Conservation (phyloP, 106 monocot genomes). For the Phalaenopsis aphrodite region DNA sequence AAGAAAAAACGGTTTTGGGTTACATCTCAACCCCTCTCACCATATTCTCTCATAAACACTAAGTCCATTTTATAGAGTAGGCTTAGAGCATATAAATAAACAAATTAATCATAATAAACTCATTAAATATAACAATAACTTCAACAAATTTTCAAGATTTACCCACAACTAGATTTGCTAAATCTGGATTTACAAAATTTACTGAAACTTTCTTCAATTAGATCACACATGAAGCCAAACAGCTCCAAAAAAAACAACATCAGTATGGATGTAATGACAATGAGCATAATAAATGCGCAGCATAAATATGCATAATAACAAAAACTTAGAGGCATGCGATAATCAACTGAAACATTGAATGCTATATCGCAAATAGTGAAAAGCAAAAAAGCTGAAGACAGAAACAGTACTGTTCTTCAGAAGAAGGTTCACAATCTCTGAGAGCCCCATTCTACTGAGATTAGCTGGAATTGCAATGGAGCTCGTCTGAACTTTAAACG, state of each 20-base stretch:
- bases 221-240: no score
- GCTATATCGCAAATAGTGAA: not conserved
- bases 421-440: conserved; percentile 80
- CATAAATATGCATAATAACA: not conserved
- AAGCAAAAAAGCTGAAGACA: not conserved
- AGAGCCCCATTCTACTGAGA: conserved; percentile 85
- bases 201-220: not conserved
- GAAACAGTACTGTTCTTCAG: conserved; percentile 35
- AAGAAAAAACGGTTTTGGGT: no score
- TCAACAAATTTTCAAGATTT: no score
- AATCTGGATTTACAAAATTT: not conserved
- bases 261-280: not conserved
- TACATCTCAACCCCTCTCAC: no score
- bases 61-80: no score
- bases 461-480: conserved; percentile 67
- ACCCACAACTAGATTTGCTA: not conserved
- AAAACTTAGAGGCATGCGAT: not conserved
- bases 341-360: not conserved
- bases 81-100: no score
- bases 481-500: conserved; percentile 37
- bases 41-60: no score
- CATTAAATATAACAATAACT: no score
- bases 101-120: no score
- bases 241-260: not conserved
- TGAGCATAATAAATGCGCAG: not conserved